phyloP scores from a whole-genome alignment of 768 basidiomycete genomes.

The Galerina sulciceps region DNA sequence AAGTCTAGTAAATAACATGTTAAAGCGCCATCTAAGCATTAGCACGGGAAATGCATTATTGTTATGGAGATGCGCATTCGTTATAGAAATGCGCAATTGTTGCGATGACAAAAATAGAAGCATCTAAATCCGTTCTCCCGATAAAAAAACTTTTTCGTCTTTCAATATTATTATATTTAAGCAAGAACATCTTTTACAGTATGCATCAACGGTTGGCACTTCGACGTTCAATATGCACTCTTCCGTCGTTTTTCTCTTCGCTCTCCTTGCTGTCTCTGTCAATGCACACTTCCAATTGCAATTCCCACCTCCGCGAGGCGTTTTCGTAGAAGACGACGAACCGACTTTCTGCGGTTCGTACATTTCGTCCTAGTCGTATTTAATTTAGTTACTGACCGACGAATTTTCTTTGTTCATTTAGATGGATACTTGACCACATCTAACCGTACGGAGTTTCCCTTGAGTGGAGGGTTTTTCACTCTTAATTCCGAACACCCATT shows the following conservation, averaged over 20 bases:
- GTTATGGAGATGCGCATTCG: too few species aligned
- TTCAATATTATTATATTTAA: constrained; percentile 1
- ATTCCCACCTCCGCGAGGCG: constrained; percentile 75
- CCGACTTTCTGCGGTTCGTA: constrained; percentile 66
- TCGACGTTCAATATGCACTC: constrained; percentile 32
- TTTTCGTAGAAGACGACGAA: constrained; percentile 64
- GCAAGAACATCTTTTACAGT: background rate
- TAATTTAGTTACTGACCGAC: background rate
- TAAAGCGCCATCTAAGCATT: too few species aligned
- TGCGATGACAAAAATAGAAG: constrained; percentile 7
- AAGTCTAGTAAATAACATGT: too few species aligned
- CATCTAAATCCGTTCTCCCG: background rate
- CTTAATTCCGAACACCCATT: constrained; percentile 67
- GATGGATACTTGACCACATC: constrained; percentile 64
- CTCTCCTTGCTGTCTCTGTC: constrained; percentile 45
- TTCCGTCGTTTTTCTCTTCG: constrained; percentile 26
- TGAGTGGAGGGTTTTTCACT: constrained; percentile 62
- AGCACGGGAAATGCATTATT: too few species aligned
- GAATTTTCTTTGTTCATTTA: constrained; percentile 26
- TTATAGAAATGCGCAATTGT: background rate
- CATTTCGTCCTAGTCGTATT: background rate
- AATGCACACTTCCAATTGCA: constrained; percentile 82
- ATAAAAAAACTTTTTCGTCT: constrained; percentile 17
- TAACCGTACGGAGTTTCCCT: constrained; percentile 72
- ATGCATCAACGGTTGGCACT: background rate